These are phyloP conservation scores for Sphaerulina populicola DNA, from an alignment of 2,329 filamentous ascomycete species.

Conservation along the genomic window DNA sequence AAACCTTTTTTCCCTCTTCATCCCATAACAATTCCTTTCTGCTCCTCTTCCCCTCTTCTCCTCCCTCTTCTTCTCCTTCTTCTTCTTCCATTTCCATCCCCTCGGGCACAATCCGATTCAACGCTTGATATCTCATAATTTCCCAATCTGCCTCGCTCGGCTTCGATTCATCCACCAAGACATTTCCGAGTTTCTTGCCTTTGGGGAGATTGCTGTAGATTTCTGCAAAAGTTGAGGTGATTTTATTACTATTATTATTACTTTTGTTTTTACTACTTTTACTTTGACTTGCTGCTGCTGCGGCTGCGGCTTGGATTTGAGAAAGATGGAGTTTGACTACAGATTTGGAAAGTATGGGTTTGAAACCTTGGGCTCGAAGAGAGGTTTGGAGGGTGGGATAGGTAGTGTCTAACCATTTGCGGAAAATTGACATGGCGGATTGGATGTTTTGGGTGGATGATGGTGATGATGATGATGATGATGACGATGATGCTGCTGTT, in stretches of 20 bases:
- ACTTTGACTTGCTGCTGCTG: no score
- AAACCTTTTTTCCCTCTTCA: conserved; percentile 9
- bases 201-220: conserved; percentile 23
- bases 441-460: conserved; percentile 13
- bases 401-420: conserved; percentile 26
- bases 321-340: conserved; percentile 17
- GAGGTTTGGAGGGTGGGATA: conserved; percentile 24
- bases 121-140: conserved; percentile 21
- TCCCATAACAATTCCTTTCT: conserved; percentile 21
- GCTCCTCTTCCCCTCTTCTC: conserved; percentile 2
- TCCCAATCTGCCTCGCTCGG: conserved; percentile 29
- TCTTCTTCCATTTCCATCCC: conserved; percentile 14
- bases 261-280: no score
- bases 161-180: conserved; percentile 26
- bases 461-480: no score
- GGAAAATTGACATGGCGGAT: conserved; percentile 26
- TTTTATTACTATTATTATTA: conserved; percentile 6
- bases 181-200: conserved; percentile 28
- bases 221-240: conserved; percentile 22
- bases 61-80: conserved; percentile 19
- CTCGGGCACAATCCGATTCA: conserved; percentile 21
- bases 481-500: no score
- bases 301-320: conserved; percentile 10
- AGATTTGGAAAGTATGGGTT: conserved; percentile 27
- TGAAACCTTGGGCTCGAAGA: conserved; percentile 26